These are phyloP conservation scores for Pleurotus pulmonarius DNA, from an alignment of 768 basidiomycete species.

Conservation along the genomic window DNA sequence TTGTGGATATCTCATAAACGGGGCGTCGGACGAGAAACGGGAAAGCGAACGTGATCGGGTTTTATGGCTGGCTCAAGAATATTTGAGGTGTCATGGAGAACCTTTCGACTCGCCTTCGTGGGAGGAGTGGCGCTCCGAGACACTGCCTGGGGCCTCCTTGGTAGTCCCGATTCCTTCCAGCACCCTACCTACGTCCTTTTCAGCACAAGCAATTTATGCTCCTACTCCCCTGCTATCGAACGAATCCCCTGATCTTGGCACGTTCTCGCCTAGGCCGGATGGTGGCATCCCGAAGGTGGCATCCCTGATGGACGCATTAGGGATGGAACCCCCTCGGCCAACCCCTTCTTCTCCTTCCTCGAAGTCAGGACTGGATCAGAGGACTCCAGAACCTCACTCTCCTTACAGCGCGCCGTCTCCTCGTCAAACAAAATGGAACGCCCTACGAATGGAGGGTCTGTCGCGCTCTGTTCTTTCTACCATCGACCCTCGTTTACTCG, in stretches of 20 bases:
- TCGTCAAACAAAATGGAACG: conserved; percentile 39
- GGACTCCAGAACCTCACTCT: conserved; percentile 22
- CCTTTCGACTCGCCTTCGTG: conserved; percentile 52
- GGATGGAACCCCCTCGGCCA: conserved; percentile 13
- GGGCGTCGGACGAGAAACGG: conserved; percentile 41
- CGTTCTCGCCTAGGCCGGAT: conserved; percentile 53
- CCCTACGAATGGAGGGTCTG: conserved; percentile 62
- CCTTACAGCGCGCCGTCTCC: conserved; percentile 9
- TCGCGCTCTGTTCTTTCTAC: conserved; percentile 61
- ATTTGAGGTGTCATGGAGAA: conserved; percentile 52
- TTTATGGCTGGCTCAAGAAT: conserved; percentile 63
- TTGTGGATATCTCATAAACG: conserved; percentile 60
- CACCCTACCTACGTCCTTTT: conserved; percentile 39
- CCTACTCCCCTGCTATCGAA: conserved; percentile 41
- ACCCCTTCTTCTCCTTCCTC: conserved; percentile 17
- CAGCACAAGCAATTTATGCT: conserved; percentile 50
- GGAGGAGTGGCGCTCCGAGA: conserved; percentile 53
- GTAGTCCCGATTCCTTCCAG: conserved; percentile 14
- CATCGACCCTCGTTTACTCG: conserved; percentile 60
- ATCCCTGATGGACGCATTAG: conserved; percentile 45
- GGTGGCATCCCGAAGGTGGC: conserved; percentile 29
- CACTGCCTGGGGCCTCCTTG: conserved; percentile 37
- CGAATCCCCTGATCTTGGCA: conserved; percentile 42
- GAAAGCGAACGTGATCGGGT: conserved; percentile 43
- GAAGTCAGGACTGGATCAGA: conserved; percentile 20